phyloP scores from a whole-genome alignment of 768 basidiomycete species.

The Galerina marginata region DNA sequence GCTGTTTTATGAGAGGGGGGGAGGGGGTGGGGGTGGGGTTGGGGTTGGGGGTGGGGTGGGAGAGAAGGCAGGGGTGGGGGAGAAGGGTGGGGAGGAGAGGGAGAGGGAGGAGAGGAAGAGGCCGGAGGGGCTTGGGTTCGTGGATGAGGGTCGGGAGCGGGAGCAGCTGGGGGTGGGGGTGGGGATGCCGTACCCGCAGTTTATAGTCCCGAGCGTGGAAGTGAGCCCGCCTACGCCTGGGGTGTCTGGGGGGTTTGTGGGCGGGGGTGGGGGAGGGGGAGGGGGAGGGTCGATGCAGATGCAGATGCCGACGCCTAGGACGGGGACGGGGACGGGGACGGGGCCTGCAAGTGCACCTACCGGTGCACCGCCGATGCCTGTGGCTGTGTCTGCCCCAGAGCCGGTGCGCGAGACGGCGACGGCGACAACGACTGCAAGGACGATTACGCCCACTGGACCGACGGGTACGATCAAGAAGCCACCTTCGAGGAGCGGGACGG shows the following conservation, averaged over 20 bases:
- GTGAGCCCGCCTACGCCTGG: conserved; percentile 7
- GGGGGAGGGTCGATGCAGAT: not conserved
- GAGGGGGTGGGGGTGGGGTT: not conserved
- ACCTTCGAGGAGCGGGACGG: conserved; percentile 1
- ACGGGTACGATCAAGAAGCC: not conserved
- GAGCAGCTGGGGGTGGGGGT: not conserved
- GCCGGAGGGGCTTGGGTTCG: no score
- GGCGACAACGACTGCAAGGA: no score
- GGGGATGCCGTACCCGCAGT: not conserved
- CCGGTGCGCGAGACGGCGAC: not conserved
- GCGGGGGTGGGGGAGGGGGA: not conserved
- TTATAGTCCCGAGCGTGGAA: not conserved
- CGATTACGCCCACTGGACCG: not conserved
- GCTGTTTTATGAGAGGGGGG: conserved; percentile 46
- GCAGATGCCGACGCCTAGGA: not conserved
- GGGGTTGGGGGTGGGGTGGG: not conserved
- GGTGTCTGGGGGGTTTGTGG: no score
- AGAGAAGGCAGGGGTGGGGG: not conserved
- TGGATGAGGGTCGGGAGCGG: not conserved
- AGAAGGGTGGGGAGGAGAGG: not conserved
- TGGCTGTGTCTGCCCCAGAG: not conserved
- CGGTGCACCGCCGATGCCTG: not conserved
- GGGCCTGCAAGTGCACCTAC: no score
- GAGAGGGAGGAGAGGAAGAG: no score
- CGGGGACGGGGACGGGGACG: not conserved